Evolutionary conservation across 306 rosid species (phyloP), one percentile per base, ranked within the genome.

Genomic region (Quillaja saponaria): DNA sequence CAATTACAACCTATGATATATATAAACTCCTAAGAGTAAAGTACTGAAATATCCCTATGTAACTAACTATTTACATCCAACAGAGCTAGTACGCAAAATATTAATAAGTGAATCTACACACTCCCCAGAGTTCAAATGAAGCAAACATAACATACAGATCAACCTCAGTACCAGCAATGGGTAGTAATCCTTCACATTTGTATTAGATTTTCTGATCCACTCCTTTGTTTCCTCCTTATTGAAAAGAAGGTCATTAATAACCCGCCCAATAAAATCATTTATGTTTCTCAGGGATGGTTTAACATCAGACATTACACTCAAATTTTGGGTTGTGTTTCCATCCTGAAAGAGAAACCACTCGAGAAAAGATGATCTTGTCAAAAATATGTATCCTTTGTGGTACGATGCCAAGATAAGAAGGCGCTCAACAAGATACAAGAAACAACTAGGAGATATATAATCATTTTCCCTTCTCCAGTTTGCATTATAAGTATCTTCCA

Each of bases 351-450:
- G 71, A 12, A 90, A 71, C 97, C 91, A 90, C 49, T 90, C 95
- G 42, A 58, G 39, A 50, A 87, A 84, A 46, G 78, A 76, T 41
- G 91, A 74, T 61, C 76, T 78, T 18, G 92, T 69, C 15, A 87
- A 74, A 69, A 82, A 49, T 20, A 81, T 67, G 56, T 49, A 56
- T 14, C 86, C 84, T 2, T 20, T 64, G 39, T 35, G 13, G 54
- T 55, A 52, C 8, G 73, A 73, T 41, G 78, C 71, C 48, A 62
- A 64, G 5, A 82, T 60, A 51, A 90, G 42, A 52, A 90, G 77
- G 55, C 82, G 90, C 62, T 90, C 97, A 13, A 84, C 58, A 19
- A 87, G 92, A 68, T 87, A 82, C 55, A 90, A 48, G 61, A 87
- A 86, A 77, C 85, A 84, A 51, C 55, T 55, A 0, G 97, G 95